phyloP scores from a whole-genome alignment of 2,329 filamentous ascomycete genomes.

The Xenoacremonium recifei region DNA sequence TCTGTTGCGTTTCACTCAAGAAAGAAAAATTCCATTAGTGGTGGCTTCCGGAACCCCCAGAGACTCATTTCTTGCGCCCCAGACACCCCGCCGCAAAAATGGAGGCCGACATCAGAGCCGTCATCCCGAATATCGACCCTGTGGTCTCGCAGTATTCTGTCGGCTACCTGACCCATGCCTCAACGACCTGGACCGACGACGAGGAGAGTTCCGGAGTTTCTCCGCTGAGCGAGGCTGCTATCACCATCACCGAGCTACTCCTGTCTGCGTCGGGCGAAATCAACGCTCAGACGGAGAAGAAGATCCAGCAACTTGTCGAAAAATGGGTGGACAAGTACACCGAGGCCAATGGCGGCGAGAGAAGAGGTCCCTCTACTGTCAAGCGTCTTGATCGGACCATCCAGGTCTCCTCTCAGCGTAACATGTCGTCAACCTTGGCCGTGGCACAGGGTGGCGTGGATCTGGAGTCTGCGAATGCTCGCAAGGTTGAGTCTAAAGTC shows the following conservation, averaged over 20 bases:
- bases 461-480: conserved; percentile 85
- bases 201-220: conserved; percentile 67
- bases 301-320: conserved; percentile 78
- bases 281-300: conserved; percentile 67
- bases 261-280: conserved; percentile 89
- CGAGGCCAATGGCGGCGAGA: conserved; percentile 69
- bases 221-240: conserved; percentile 80
- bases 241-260: conserved; percentile 81
- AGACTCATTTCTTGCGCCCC: no score
- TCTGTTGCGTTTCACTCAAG: no score
- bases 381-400: conserved; percentile 90
- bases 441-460: conserved; percentile 83
- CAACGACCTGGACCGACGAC: conserved; percentile 75
- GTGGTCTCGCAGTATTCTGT: conserved; percentile 89
- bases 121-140: conserved; percentile 84
- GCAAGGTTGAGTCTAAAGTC: conserved; percentile 96
- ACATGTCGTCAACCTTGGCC: conserved; percentile 93
- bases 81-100: conserved; percentile 49
- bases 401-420: conserved; percentile 89
- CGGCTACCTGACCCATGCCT: conserved; percentile 92
- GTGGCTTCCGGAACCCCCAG: no score
- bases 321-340: conserved; percentile 87
- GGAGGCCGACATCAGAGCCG: conserved; percentile 83
- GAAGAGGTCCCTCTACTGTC: conserved; percentile 71
- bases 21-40: no score